These are phyloP conservation scores for Fraxinus greggii DNA, from an alignment of 305 asterid species.

Conservation along the genomic window DNA sequence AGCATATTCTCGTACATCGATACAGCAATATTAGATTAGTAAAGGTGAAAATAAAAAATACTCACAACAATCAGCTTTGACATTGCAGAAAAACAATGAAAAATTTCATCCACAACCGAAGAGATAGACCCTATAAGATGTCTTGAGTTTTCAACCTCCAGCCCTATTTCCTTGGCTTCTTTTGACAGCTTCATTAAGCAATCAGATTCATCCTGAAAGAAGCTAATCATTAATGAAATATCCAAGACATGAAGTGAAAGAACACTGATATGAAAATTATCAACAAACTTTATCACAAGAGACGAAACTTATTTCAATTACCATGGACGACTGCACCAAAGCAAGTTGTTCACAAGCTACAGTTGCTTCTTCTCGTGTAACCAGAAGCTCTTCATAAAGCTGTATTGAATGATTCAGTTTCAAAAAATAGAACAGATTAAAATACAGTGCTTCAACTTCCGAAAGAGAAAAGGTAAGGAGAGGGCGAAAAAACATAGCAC, in stretches of 20 bases:
- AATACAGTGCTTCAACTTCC: background rate
- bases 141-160: slow-evolving; percentile 60
- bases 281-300: background rate
- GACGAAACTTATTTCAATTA: slow-evolving; percentile 26
- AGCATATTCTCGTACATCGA: slow-evolving; percentile 7
- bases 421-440: slow-evolving; percentile 1
- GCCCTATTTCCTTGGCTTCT: slow-evolving; percentile 55
- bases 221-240: slow-evolving; percentile 23
- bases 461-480: background rate
- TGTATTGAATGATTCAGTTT: slow-evolving; percentile 29
- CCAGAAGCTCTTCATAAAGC: slow-evolving; percentile 67
- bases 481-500: background rate
- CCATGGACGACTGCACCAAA: slow-evolving; percentile 41
- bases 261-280: background rate
- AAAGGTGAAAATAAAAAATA: slow-evolving; percentile 12
- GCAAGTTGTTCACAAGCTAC: slow-evolving; percentile 55
- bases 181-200: slow-evolving; percentile 42
- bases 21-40: slow-evolving; percentile 13
- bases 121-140: slow-evolving; percentile 40
- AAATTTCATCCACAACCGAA: slow-evolving; percentile 61
- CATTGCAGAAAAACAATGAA: slow-evolving; percentile 37
- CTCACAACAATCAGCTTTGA: slow-evolving; percentile 57
- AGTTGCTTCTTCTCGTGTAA: slow-evolving; percentile 62
- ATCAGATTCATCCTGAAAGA: slow-evolving; percentile 62
- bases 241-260: slow-evolving; percentile 2